Conservation (phyloP, 1,284 basidiomycete genomes). For the Heimioporus punctisporus region DNA sequence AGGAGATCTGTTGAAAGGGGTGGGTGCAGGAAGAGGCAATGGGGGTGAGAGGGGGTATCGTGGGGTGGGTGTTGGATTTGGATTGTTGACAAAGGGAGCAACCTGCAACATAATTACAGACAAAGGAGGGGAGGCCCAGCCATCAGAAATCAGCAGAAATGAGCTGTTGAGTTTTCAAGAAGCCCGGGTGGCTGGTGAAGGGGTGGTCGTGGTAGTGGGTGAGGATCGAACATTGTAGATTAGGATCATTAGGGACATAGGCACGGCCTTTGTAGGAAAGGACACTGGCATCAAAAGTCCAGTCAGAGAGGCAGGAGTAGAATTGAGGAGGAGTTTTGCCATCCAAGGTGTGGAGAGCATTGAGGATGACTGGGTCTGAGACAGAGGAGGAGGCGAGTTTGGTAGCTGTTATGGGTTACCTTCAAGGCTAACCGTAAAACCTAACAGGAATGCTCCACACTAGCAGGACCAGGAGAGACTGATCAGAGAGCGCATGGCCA, state of each 20-base stretch:
- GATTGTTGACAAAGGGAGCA: slow-evolving; percentile 15
- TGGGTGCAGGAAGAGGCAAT: background rate
- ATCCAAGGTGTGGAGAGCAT: too few relatives aligned
- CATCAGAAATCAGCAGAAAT: background rate
- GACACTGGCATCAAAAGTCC: background rate
- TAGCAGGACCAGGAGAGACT: too few relatives aligned
- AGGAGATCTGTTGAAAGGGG: slow-evolving; percentile 7
- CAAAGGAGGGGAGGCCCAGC: slow-evolving; percentile 3
- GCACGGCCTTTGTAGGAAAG: background rate
- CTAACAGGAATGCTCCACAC: too few relatives aligned
- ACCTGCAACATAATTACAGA: slow-evolving; percentile 12
- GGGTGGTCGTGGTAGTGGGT: background rate
- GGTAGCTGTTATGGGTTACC: too few relatives aligned
- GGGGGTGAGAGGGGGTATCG: background rate
- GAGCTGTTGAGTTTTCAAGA: background rate
- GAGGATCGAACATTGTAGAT: background rate
- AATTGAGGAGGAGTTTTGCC: too few relatives aligned
- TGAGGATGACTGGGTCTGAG: too few relatives aligned
- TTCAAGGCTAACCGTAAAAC: too few relatives aligned
- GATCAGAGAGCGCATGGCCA: too few relatives aligned
- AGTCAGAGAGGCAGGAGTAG: too few relatives aligned
- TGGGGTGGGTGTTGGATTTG: slow-evolving; percentile 6
- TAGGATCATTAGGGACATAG: background rate
- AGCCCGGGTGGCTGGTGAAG: background rate
- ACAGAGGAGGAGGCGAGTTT: too few relatives aligned